Conservation (phyloP, 2,329 filamentous ascomycete genomes). For the Dactylonectria estremocensis region DNA sequence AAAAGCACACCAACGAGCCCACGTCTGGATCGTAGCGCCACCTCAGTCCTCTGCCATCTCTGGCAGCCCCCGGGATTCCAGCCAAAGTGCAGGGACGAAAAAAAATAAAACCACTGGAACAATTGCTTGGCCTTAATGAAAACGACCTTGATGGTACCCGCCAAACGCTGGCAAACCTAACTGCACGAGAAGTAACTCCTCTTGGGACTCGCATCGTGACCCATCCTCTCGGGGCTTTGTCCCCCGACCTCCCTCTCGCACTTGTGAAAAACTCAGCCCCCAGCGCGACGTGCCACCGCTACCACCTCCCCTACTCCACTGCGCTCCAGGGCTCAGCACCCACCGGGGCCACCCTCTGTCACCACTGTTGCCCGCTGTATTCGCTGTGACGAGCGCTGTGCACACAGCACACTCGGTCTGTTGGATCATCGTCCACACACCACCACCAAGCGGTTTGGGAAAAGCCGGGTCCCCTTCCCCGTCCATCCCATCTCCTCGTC, state of each 20-base stretch:
- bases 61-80: slow-evolving; percentile 1
- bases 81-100: slow-evolving; percentile 6
- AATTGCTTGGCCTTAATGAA: slow-evolving; percentile 12
- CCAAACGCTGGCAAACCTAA: slow-evolving; percentile 3
- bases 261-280: slow-evolving; percentile 15
- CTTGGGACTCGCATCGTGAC: slow-evolving; percentile 16
- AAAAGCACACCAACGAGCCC: slow-evolving; percentile 20
- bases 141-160: slow-evolving; percentile 11
- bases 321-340: slow-evolving; percentile 27
- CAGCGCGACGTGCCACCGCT: slow-evolving; percentile 25
- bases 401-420: background rate
- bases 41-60: slow-evolving; percentile 33
- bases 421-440: slow-evolving; percentile 16
- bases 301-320: slow-evolving; percentile 20
- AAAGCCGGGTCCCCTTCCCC: slow-evolving; percentile 32
- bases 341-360: slow-evolving; percentile 21
- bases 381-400: slow-evolving; percentile 16
- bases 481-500: slow-evolving; percentile 29
- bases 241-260: slow-evolving; percentile 18
- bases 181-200: background rate
- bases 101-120: slow-evolving; percentile 20
- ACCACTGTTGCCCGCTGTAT: slow-evolving; percentile 17
- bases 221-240: slow-evolving; percentile 8
- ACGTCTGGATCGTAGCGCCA: slow-evolving; percentile 30
- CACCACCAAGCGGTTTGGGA: slow-evolving; percentile 35